Conservation (phyloP, 164 flowering plant genomes). For the Akebia trifoliata region DNA sequence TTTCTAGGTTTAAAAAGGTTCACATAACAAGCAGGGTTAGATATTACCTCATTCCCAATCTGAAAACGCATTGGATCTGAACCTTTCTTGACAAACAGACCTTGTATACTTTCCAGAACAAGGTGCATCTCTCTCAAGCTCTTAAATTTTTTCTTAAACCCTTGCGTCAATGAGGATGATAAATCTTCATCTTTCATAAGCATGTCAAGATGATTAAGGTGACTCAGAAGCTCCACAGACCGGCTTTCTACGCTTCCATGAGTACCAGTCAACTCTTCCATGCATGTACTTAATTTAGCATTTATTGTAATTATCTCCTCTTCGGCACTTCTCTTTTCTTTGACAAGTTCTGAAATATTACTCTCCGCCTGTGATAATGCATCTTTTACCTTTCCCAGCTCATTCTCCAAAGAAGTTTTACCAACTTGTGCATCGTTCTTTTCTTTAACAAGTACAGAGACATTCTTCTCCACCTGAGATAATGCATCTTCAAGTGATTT, state of each 20-base stretch:
- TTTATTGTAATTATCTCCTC: conserved; percentile 27
- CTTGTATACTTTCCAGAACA: conserved; percentile 39
- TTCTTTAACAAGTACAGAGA: conserved; percentile 38
- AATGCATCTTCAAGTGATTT: conserved; percentile 51
- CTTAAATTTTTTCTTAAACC: conserved; percentile 44
- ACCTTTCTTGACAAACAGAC: conserved; percentile 24
- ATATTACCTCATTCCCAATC: conserved; percentile 40
- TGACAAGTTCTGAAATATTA: conserved; percentile 34
- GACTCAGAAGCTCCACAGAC: conserved; percentile 48
- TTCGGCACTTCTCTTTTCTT: conserved; percentile 37
- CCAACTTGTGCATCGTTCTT: conserved; percentile 26
- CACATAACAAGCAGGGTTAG: neutral
- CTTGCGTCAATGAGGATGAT: conserved; percentile 29
- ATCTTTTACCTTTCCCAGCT: conserved; percentile 49
- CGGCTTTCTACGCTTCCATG: conserved; percentile 53
- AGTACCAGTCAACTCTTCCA: conserved; percentile 57
- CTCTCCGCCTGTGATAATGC: conserved; percentile 42
- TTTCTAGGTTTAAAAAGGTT: neutral
- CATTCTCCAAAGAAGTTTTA: conserved; percentile 43
- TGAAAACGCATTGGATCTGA: conserved; percentile 21
- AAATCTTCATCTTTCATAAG: conserved; percentile 47
- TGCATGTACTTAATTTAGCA: conserved; percentile 22
- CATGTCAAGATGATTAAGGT: conserved; percentile 44
- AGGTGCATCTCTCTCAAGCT: conserved; percentile 48
- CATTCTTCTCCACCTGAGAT: conserved; percentile 30